Evolutionary conservation across 352 stramenopile genomes (phyloP), one percentile per base, ranked within the genome.

Genomic region (Nothophytophthora sp.): DNA sequence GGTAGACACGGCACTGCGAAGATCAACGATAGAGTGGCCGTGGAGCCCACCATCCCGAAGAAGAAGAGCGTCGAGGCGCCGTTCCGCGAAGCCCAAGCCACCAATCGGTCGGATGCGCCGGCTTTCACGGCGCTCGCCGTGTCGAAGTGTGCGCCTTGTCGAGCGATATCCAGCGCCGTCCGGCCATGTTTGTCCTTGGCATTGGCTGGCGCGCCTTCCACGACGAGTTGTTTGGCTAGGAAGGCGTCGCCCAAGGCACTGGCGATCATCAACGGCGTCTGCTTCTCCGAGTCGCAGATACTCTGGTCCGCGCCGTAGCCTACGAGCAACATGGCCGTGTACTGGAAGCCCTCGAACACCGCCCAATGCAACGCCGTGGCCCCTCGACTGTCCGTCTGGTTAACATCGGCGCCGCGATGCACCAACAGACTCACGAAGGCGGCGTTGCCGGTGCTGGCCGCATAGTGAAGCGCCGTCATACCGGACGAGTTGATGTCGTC

Each of bases 311-410:
- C 87, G 29, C 70, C 73, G 65, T 92, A 92, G 51, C 84, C 84
- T 36, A 92, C 83, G 37, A 92, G 63, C 39, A 92, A 60, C 66
- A 91, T 70, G 9, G 81, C 83, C 2, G 81, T 90, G 71, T 93
- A 93, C 60, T 92, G 83, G 53, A 89, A 93, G 2, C 83, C 83
- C 55, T 93, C 83, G 42, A 91, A 93, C 7, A 93, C 83, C 7
- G 80, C 79, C 83, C 83, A 93, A 40, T 93, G 83, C 22, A 93
- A 55, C 18, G 83, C 69, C 0, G 83, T 93, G 4, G 83, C 83
- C 1, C 83, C 83, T 18, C 83, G 73, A 25, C 57, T 70, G 36
- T 93, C 83, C 2, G 67, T 73, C 50, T 81, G 66, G 60, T 92
- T 87, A n/a, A 88, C 73, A 48, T 90, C 70, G 0, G 78, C 78